These are phyloP conservation scores for Pichia gijzeniarum DNA, from an alignment of 805 yeast species.

Conservation along the genomic window DNA sequence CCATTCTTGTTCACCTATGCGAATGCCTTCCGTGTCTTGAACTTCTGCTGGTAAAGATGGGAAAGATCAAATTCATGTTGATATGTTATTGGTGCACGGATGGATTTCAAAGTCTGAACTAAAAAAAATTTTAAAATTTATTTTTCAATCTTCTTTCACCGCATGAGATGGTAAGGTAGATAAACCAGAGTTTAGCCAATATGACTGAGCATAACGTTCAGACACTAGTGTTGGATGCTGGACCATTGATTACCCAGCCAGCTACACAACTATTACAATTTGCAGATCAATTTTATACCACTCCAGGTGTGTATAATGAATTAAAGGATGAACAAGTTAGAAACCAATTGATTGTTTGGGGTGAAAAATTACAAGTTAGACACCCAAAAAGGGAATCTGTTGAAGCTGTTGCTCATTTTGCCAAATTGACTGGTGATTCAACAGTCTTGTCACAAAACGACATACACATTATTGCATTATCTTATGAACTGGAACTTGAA, in stretches of 20 bases:
- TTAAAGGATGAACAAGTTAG: conserved; percentile 82
- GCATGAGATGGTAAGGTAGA: too few relatives aligned
- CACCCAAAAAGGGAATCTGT: conserved; percentile 70
- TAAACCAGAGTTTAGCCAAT: too few relatives aligned
- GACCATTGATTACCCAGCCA: conserved; percentile 85
- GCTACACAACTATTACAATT: conserved; percentile 63
- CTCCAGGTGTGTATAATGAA: conserved; percentile 87
- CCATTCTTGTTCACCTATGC: too few relatives aligned
- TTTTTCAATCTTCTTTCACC: neutral
- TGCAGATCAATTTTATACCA: conserved; percentile 72
- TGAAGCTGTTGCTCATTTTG: conserved; percentile 63
- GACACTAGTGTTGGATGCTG: conserved; percentile 83
- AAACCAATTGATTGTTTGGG: conserved; percentile 75
- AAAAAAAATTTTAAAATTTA: neutral
- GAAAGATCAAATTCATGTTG: too few relatives aligned
- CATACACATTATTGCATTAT: conserved; percentile 84
- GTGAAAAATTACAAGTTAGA: conserved; percentile 57
- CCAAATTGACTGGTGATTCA: conserved; percentile 86
- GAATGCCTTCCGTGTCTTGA: too few relatives aligned
- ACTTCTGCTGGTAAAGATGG: too few relatives aligned
- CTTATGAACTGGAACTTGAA: conserved; percentile 81
- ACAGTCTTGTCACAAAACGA: conserved; percentile 85
- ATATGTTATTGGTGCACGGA: too few relatives aligned
- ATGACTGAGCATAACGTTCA: conserved; percentile 30
- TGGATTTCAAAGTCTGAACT: too few relatives aligned